A percentile compares a stretch with the other conserved stretches of the same genome.
Conservation (phyloP, 495 filamentous ascomycete genomes). For the Tuber aestivum region DNA sequence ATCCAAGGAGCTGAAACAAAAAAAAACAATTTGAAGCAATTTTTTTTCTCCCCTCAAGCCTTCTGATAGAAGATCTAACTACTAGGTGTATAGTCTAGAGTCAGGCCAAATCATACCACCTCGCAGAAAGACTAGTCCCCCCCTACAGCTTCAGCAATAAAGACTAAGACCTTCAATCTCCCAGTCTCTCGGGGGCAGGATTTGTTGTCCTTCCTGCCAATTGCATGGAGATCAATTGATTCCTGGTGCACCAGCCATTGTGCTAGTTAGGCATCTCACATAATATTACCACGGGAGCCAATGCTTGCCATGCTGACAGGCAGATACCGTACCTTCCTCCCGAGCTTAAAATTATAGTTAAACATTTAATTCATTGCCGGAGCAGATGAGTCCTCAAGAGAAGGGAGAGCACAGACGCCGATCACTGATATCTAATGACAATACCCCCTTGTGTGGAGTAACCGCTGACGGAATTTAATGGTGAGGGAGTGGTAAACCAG, state of each 20-base stretch:
- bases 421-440: too few relatives aligned
- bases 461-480: too few relatives aligned
- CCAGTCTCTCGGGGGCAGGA: too few relatives aligned
- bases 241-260: background rate
- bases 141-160: too few relatives aligned
- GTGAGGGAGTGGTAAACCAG: too few relatives aligned
- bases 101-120: background rate
- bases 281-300: background rate
- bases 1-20: background rate
- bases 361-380: too few relatives aligned
- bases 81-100: background rate
- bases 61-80: background rate
- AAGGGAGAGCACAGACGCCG: too few relatives aligned
- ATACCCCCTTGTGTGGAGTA: too few relatives aligned
- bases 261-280: background rate
- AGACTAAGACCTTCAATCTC: too few relatives aligned
- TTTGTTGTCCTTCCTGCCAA: background rate
- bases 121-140: too few relatives aligned
- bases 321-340: background rate
- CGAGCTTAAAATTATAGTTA: too few relatives aligned
- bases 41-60: background rate
- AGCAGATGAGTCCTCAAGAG: too few relatives aligned
- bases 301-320: background rate
- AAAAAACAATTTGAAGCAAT: background rate
- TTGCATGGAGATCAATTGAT: background rate